Base-by-base conservation (phyloP, 768 basidiomycete species). In the Tricholoma matsutake region DNA sequence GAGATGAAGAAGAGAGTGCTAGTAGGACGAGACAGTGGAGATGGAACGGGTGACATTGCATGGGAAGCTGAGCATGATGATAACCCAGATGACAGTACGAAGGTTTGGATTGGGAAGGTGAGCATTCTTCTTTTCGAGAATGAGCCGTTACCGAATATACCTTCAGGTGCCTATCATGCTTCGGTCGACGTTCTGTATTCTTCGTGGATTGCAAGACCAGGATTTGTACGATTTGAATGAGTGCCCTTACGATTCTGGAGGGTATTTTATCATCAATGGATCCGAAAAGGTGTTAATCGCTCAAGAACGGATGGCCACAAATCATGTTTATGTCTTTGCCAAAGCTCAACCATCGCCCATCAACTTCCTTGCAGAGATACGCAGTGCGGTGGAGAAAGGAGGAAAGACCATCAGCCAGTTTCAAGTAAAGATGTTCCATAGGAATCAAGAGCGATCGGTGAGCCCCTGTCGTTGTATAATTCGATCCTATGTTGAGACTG, bases 241-340 rank as follows among this genome's bases (percentile, higher is more conserved):
- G 77, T 99, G 97, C 72, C 96, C 96, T 5, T 96, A 96, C 70
- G 97, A 99, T 75, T 94, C 95, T 39, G 97, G 97, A 73, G 97
- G 97, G 54, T 99, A 99, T 73, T 99, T 99, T 74, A 94, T 99
- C 71, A 98, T 99, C 78, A 98, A 98, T 67, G 97, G 97, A 11
- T 98, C 97, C 2, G 97, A 99, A 73, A 99, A 99, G 75, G 97
- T 99, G n/a, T 81, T 99, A 63, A 99, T 99, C 73, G 97, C 97
- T 1, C 97, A 99, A 74, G 97, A 99, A 73, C 88, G 97, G 56
- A 98, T 98, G 96, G 96, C 97, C 9, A 96, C 94, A 22, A 99
- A 99, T 77, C 96, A 97, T 70, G 97, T 99, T 65, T 99, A 98
- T 75, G 95, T 98, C 56, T 99, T 99, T 69, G 94, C 96, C 56